phyloP scores from a whole-genome alignment of 352 stramenopile species.

The Globisporangium apiculatum region DNA sequence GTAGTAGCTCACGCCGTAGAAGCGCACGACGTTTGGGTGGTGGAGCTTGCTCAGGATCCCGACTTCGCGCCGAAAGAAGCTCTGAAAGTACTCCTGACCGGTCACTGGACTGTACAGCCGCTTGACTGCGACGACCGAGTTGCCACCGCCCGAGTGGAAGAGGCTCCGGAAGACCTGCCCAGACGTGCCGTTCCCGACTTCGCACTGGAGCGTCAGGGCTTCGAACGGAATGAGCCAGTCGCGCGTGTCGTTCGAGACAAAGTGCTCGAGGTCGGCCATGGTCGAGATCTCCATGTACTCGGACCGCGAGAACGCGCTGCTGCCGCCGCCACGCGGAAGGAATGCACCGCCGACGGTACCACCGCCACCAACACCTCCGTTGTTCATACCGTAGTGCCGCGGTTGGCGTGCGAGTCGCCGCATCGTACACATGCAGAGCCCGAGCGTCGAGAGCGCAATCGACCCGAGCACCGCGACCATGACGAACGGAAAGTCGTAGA shows the following conservation, averaged over 20 bases:
- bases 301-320: constrained; percentile 50
- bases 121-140: constrained; percentile 84
- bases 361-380: no score
- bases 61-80: constrained; percentile 86
- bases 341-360: constrained; percentile 13
- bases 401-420: constrained; percentile 64
- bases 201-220: constrained; percentile 75
- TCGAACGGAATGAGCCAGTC: constrained; percentile 90
- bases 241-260: constrained; percentile 79
- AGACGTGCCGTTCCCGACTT: constrained; percentile 85
- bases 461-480: constrained; percentile 76
- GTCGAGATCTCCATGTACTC: constrained; percentile 85
- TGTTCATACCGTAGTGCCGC: constrained; percentile 16
- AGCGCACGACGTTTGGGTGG: constrained; percentile 85
- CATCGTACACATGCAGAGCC: constrained; percentile 87
- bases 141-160: constrained; percentile 74
- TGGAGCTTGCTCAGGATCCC: constrained; percentile 83
- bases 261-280: constrained; percentile 83
- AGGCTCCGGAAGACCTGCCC: constrained; percentile 86
- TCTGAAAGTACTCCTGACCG: constrained; percentile 86
- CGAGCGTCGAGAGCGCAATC: constrained; percentile 73
- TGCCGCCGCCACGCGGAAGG: constrained; percentile 29
- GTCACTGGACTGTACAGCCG: constrained; percentile 82
- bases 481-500: constrained; percentile 81
- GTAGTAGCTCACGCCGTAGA: constrained; percentile 89